phyloP scores from a whole-genome alignment of 495 filamentous ascomycete species.

The Cercophora newfieldiana region DNA sequence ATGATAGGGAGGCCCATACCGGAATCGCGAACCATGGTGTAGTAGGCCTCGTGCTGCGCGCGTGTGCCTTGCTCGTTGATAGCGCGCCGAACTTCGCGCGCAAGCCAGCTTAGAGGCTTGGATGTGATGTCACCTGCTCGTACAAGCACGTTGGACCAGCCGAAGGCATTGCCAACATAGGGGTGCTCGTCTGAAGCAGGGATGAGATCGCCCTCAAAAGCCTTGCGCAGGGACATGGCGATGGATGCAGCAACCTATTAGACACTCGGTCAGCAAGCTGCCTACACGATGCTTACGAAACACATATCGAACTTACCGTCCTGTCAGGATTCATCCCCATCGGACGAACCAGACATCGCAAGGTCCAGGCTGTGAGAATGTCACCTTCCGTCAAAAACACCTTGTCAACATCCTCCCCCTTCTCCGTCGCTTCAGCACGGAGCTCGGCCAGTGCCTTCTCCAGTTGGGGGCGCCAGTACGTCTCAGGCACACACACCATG shows the following conservation, averaged over 20 bases:
- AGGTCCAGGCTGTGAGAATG: conserved; percentile 40
- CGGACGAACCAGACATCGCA: conserved; percentile 28
- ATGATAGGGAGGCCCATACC: conserved; percentile 27
- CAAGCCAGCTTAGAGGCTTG: conserved; percentile 45
- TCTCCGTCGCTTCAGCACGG: conserved; percentile 26
- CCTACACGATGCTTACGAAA: too few species aligned
- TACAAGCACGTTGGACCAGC: conserved; percentile 35
- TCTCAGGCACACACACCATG: conserved; percentile 36
- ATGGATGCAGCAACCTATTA: conserved; percentile 30
- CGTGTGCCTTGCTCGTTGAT: conserved; percentile 48
- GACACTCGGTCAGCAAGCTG: neutral
- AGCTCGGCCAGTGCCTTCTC: conserved; percentile 31
- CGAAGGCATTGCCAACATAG: conserved; percentile 39
- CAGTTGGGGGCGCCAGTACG: conserved; percentile 24
- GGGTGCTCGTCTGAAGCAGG: conserved; percentile 25
- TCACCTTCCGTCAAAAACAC: conserved; percentile 48
- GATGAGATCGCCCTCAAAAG: conserved; percentile 30
- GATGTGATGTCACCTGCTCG: conserved; percentile 34
- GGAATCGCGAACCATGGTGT: conserved; percentile 26
- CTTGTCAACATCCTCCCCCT: conserved; percentile 27
- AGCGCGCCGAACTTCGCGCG: conserved; percentile 37
- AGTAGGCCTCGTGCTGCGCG: conserved; percentile 45
- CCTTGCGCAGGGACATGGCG: conserved; percentile 29
- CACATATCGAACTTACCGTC: conserved; percentile 10
- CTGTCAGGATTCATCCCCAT: conserved; percentile 21